Conservation (phyloP, 441 rosid species). For the Gossypium trilobum region DNA sequence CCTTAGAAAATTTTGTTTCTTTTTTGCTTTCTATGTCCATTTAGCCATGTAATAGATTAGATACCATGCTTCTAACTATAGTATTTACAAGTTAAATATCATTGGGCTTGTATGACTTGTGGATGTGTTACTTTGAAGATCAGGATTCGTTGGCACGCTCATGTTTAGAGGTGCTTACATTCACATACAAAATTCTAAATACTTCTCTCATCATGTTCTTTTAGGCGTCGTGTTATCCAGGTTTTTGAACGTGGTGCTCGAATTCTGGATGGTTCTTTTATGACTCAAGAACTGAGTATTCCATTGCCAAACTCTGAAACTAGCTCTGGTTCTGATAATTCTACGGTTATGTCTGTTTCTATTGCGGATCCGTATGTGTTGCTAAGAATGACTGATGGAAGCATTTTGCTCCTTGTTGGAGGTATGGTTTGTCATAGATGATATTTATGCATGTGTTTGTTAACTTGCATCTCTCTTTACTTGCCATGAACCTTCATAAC, state of each 20-base stretch:
- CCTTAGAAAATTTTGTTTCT: neutral
- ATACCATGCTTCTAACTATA: neutral
- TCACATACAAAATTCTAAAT: neutral
- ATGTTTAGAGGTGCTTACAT: neutral
- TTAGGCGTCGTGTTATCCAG: slow-evolving; percentile 92
- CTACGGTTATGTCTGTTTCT: slow-evolving; percentile 66
- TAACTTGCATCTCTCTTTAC: slow-evolving; percentile 8
- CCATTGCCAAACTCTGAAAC: slow-evolving; percentile 64
- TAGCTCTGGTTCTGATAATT: slow-evolving; percentile 58
- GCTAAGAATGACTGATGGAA: slow-evolving; percentile 85
- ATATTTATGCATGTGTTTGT: slow-evolving; percentile 15
- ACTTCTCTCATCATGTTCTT: slow-evolving; percentile 19
- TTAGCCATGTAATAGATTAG: neutral
- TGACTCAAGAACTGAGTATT: slow-evolving; percentile 83
- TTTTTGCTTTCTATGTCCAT: neutral
- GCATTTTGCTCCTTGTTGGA: slow-evolving; percentile 81
- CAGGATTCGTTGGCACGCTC: neutral
- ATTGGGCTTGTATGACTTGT: neutral
- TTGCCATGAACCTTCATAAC: neutral
- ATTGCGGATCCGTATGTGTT: slow-evolving; percentile 91
- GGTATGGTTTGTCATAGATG: slow-evolving; percentile 40
- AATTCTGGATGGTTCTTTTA: slow-evolving; percentile 89
- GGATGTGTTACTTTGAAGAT: neutral
- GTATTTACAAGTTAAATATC: neutral
- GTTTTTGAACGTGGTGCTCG: slow-evolving; percentile 91